Evolutionary conservation across 495 filamentous ascomycete genomes (phyloP).

Genomic region (Penicillium desertorum): DNA sequence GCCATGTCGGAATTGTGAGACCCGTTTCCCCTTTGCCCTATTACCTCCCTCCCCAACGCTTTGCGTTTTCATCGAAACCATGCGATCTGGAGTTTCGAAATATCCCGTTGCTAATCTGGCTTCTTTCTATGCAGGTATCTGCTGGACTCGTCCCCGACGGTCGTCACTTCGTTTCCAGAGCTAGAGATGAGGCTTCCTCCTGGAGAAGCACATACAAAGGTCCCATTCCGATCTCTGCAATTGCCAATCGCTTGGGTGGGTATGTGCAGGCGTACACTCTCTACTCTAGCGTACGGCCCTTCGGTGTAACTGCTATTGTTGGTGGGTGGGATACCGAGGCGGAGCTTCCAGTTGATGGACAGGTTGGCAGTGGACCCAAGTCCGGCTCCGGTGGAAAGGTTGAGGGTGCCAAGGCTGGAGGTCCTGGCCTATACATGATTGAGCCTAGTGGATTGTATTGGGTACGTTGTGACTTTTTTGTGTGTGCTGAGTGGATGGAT

Average conservation of each 20-base stretch:
- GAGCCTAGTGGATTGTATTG: conserved; percentile 96
- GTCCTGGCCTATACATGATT: conserved; percentile 95
- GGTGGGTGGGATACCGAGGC: conserved; percentile 88
- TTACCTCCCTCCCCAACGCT: neutral
- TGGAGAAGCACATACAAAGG: conserved; percentile 90
- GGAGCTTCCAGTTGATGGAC: conserved; percentile 76
- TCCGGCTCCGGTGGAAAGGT: conserved; percentile 79
- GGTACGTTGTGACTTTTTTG: conserved; percentile 47
- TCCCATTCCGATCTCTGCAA: conserved; percentile 80
- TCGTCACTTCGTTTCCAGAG: conserved; percentile 90
- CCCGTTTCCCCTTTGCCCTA: neutral
- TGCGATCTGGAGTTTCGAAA: neutral
- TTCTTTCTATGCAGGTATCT: conserved; percentile 62
- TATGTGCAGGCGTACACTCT: conserved; percentile 97
- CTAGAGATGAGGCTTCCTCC: conserved; percentile 83
- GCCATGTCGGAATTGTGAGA: conserved; percentile 89
- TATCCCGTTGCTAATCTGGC: conserved; percentile 4
- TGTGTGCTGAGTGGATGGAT: neutral
- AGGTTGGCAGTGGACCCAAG: conserved; percentile 77
- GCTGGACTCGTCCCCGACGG: conserved; percentile 93
- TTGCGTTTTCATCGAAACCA: no score
- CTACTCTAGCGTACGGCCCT: conserved; percentile 92
- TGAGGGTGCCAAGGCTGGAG: conserved; percentile 72
- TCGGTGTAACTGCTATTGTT: conserved; percentile 92
- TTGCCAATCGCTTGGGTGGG: conserved; percentile 86